phyloP scores from a whole-genome alignment of 2,329 filamentous ascomycete genomes.

The Epichloe bromicola region DNA sequence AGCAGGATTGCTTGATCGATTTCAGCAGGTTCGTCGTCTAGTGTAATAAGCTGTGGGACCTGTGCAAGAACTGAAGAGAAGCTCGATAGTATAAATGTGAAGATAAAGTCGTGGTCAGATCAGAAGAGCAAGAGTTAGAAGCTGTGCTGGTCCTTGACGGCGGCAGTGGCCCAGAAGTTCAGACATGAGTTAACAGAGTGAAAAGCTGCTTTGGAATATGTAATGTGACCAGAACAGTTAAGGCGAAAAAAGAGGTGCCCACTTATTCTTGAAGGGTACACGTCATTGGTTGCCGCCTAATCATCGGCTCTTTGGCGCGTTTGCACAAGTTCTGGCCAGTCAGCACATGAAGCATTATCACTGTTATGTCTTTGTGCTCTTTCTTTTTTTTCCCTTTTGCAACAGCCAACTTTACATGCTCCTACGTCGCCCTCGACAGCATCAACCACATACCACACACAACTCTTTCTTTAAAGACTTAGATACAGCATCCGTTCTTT shows the following conservation, averaged over 20 bases:
- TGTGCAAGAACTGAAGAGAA: too few relatives aligned
- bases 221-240: neutral
- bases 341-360: neutral
- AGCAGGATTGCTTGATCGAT: too few relatives aligned
- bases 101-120: too few relatives aligned
- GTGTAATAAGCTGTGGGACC: too few relatives aligned
- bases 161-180: too few relatives aligned
- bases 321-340: neutral
- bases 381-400: conserved; percentile 4
- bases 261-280: too few relatives aligned
- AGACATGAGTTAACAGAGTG: too few relatives aligned
- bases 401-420: neutral
- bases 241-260: neutral
- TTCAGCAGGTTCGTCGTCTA: too few relatives aligned
- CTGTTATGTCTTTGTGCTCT: conserved; percentile 2
- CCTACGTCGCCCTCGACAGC: conserved; percentile 1
- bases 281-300: conserved; percentile 5
- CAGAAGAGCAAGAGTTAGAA: too few relatives aligned
- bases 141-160: too few relatives aligned
- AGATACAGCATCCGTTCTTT: conserved; percentile 6
- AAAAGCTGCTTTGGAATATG: neutral
- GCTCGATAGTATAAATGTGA: too few relatives aligned
- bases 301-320: conserved; percentile 5
- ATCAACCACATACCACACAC: neutral
- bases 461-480: neutral